A percentile compares a stretch with the other conserved stretches of the same genome.
Conservation (phyloP, 805 yeast species). For the Myxozyma geophila region DNA sequence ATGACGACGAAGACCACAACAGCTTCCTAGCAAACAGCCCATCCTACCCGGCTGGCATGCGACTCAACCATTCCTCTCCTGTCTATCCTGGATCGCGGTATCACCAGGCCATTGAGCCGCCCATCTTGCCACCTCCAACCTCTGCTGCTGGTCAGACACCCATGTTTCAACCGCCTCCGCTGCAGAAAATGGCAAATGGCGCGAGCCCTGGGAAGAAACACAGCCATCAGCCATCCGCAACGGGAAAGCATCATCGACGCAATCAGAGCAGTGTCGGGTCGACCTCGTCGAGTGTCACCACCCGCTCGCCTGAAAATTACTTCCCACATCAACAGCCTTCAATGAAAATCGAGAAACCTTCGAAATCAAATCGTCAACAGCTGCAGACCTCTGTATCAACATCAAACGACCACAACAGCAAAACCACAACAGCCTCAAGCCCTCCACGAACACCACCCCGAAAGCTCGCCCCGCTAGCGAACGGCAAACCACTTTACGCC, state of each 20-base stretch:
- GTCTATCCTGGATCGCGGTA: constrained; percentile 28
- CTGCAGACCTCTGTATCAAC: not conserved
- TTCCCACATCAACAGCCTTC: constrained; percentile 30
- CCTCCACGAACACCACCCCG: constrained; percentile 35
- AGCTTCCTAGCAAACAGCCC: constrained; percentile 11
- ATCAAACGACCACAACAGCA: constrained; percentile 11
- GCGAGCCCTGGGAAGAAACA: constrained; percentile 9
- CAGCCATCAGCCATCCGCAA: not conserved
- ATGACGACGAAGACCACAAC: constrained; percentile 12
- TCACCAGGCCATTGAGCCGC: constrained; percentile 1
- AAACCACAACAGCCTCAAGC: constrained; percentile 8
- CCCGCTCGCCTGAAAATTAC: not conserved
- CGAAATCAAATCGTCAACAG: constrained; percentile 36
- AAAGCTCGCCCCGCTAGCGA: not conserved
- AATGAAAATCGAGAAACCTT: constrained; percentile 33
- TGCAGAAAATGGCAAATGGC: constrained; percentile 12
- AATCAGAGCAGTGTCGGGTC: constrained; percentile 32
- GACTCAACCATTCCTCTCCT: constrained; percentile 34
- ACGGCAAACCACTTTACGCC: not conserved
- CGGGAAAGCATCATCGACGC: constrained; percentile 19
- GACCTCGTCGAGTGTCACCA: constrained; percentile 26
- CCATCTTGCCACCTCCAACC: not conserved
- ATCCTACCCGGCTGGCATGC: constrained; percentile 7
- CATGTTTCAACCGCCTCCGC: constrained; percentile 1
- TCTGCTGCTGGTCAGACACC: not conserved